A percentile compares a stretch with the other conserved stretches of the same genome.
phyloP scores from a whole-genome alignment of 2,329 filamentous ascomycete species.

The Nemania serpens region DNA sequence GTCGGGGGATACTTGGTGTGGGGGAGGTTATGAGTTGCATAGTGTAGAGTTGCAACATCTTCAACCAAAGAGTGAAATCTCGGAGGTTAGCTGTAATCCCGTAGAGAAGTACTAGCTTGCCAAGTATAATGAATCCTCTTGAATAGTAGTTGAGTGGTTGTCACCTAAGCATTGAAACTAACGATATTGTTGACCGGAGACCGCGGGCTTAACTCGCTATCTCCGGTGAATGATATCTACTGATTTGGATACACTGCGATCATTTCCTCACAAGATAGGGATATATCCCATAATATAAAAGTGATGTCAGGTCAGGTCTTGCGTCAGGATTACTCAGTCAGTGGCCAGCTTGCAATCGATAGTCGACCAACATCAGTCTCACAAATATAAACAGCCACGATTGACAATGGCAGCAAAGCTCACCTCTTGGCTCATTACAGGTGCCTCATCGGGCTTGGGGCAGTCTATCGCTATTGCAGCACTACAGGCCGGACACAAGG shows the following conservation, averaged over 20 bases:
- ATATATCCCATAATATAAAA: neutral
- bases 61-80: no score
- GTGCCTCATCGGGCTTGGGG: slow-evolving; percentile 20
- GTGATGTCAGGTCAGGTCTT: no score
- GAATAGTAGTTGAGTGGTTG: no score
- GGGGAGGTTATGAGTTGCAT: no score
- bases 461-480: slow-evolving; percentile 15
- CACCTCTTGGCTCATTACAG: slow-evolving; percentile 16
- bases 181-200: neutral
- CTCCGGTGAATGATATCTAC: slow-evolving; percentile 2
- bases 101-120: no score
- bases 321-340: neutral
- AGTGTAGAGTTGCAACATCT: no score
- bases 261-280: neutral
- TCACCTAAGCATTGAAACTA: no score
- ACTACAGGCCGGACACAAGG: slow-evolving; percentile 11
- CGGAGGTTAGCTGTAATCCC: no score
- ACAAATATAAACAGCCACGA: neutral
- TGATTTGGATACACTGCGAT: no score
- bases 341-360: no score
- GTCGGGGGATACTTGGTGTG: neutral
- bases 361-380: neutral
- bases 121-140: no score
- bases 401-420: slow-evolving; percentile 4
- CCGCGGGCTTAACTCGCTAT: slow-evolving; percentile 17